These are phyloP conservation scores for Lotus japonicus DNA, from an alignment of 306 rosid species.

Conservation along the genomic window DNA sequence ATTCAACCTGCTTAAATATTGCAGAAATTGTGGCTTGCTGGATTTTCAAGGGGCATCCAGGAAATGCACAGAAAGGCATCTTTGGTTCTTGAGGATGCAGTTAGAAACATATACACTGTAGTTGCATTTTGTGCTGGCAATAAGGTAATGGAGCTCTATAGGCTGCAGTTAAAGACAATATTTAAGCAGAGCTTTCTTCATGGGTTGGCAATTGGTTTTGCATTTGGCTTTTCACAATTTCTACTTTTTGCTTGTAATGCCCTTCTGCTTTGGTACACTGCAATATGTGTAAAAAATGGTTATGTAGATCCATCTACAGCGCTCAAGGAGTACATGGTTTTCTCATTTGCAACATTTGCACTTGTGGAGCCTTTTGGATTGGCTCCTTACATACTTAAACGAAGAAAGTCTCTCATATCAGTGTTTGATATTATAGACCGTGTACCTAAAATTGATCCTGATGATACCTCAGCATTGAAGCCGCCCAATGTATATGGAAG, in stretches of 20 bases:
- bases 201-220: constrained; percentile 92
- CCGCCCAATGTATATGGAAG: constrained; percentile 91
- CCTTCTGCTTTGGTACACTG: constrained; percentile 94
- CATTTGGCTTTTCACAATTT: constrained; percentile 94
- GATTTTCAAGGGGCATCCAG: constrained; percentile 97
- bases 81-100: constrained; percentile 97
- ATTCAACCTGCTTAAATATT: constrained; percentile 23
- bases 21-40: constrained; percentile 97
- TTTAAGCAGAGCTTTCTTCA: constrained; percentile 89
- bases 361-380: constrained; percentile 97
- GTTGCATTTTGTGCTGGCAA: constrained; percentile 98
- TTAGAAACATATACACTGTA: constrained; percentile 92
- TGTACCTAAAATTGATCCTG: constrained; percentile 90
- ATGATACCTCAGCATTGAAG: constrained; percentile 78
- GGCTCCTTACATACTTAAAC: constrained; percentile 96
- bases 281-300: constrained; percentile 36
- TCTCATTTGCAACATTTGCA: constrained; percentile 95
- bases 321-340: constrained; percentile 91
- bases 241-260: constrained; percentile 96
- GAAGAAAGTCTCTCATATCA: constrained; percentile 83
- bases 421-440: constrained; percentile 95
- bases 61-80: constrained; percentile 99
- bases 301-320: constrained; percentile 57
- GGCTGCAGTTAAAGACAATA: constrained; percentile 76
- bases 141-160: constrained; percentile 97